Evolutionary conservation across 768 basidiomycete species (phyloP), one percentile per base, ranked within the genome.

Genomic region (Trametes coccinea): DNA sequence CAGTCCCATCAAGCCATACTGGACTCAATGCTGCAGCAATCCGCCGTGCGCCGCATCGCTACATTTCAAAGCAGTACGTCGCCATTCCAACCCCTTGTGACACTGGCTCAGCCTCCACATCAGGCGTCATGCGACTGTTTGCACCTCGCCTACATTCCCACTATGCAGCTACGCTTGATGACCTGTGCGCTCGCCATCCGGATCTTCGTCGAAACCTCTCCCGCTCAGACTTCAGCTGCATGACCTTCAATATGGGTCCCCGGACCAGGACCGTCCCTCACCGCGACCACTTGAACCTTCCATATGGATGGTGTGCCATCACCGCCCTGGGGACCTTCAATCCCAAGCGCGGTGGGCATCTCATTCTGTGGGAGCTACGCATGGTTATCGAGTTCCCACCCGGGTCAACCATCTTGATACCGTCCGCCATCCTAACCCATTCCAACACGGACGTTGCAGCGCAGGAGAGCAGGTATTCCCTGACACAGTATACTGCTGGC

Each of bases 251-350:
- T 47, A 69, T 76, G 17, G 72, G 73, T 1, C 53, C 53, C 0
- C 53, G 56, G 0, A 66, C 66, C 0, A 45, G 67, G 1, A 69
- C 69, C 0, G 37, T 44, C 0, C 50, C 63, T 0, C 76, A 76
- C 17, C 58, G 62, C 0, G 75, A 79, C 46, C 47, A 17, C 30
- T 52, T 49, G 9, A 79, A 80, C 46, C 54, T 73, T 0, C 65
- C 74, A 0, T 70, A 62, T 41, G 74, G 75, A 0, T 69, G 71
- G 65, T 80, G 76, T 50, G 68, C 67, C 0, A 73, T 78, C 9
- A 67, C 62, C 2, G 66, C 74, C 0, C 53, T 71, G 0, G 76
- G 76, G 0, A 6, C 47, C 2, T 78, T 72, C 53, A 65, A 76
- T 50, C 65, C 54, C 2, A 66, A 6, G 4, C 66, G 47, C 29